These are phyloP conservation scores for Termitomyces titanicus DNA, from an alignment of 768 basidiomycete genomes.

Conservation along the genomic window DNA sequence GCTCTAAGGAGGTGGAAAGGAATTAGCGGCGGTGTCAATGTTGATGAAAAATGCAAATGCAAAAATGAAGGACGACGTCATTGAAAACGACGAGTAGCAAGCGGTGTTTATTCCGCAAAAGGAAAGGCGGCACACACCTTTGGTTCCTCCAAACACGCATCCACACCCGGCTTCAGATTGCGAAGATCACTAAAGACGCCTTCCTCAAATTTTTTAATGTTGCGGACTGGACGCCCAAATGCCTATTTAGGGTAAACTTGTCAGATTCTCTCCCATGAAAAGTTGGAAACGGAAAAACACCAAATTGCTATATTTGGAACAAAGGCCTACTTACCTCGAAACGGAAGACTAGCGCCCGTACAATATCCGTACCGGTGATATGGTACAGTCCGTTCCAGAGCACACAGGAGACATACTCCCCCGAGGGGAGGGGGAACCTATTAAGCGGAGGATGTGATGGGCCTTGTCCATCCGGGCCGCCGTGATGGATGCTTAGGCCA, in stretches of 20 bases:
- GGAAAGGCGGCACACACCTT: slow-evolving; percentile 55
- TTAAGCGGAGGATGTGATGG: slow-evolving; percentile 78
- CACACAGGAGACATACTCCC: slow-evolving; percentile 88
- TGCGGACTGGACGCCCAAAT: slow-evolving; percentile 85
- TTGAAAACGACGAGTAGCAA: no score
- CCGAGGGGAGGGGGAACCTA: slow-evolving; percentile 82
- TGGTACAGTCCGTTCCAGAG: slow-evolving; percentile 91
- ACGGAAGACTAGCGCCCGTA: slow-evolving; percentile 89
- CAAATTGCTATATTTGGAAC: slow-evolving; percentile 4
- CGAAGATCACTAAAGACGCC: slow-evolving; percentile 92
- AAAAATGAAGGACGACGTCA: background rate
- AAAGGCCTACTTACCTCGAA: slow-evolving; percentile 59
- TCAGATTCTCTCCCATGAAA: slow-evolving; percentile 3
- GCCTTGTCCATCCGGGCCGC: slow-evolving; percentile 39
- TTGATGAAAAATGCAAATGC: background rate
- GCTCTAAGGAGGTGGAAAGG: slow-evolving; percentile 46
- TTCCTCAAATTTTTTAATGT: slow-evolving; percentile 98
- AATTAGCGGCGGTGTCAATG: background rate
- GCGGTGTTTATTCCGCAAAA: background rate
- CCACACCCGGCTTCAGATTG: slow-evolving; percentile 90
- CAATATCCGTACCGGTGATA: slow-evolving; percentile 96
- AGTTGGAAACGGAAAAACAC: slow-evolving; percentile 1
- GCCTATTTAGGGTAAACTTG: slow-evolving; percentile 33
- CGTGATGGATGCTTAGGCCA: slow-evolving; percentile 12
- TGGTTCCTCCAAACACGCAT: slow-evolving; percentile 93